phyloP scores from a whole-genome alignment of 1,139 yeast genomes.

The Cylindricascospora bacillispora region DNA sequence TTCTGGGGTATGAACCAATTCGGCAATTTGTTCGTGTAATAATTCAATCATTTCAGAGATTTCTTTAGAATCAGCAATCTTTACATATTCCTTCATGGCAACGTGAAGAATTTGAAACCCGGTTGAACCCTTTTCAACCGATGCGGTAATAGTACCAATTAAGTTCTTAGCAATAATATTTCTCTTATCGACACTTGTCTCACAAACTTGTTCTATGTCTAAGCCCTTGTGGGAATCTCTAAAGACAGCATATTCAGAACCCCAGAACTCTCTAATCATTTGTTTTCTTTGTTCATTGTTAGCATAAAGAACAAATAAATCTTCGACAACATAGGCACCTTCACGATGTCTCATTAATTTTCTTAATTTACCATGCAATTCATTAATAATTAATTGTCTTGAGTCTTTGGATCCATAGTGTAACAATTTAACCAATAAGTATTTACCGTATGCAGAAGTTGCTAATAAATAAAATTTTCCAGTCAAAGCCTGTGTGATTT shows the following conservation, averaged over 20 bases:
- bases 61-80: slow-evolving; percentile 54
- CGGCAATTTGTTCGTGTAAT: slow-evolving; percentile 81
- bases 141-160: slow-evolving; percentile 72
- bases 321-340: slow-evolving; percentile 98
- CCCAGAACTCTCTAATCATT: slow-evolving; percentile 94
- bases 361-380: slow-evolving; percentile 80
- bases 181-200: slow-evolving; percentile 71
- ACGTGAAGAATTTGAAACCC: slow-evolving; percentile 96
- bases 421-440: slow-evolving; percentile 71
- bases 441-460: slow-evolving; percentile 87
- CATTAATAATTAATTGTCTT: slow-evolving; percentile 62
- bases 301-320: slow-evolving; percentile 75
- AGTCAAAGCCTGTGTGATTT: slow-evolving; percentile 55
- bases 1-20: slow-evolving; percentile 87
- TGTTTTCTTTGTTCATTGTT: slow-evolving; percentile 75
- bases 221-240: slow-evolving; percentile 57
- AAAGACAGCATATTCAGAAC: slow-evolving; percentile 89
- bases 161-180: slow-evolving; percentile 65
- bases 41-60: slow-evolving; percentile 74
- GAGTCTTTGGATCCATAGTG: slow-evolving; percentile 85
- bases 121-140: slow-evolving; percentile 90
- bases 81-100: slow-evolving; percentile 81
- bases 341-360: slow-evolving; percentile 93
- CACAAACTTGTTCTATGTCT: slow-evolving; percentile 52
- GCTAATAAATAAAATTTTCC: slow-evolving; percentile 76